Evolutionary conservation across 1,139 yeast species (phyloP).

Genomic region (Scheffersomyces cryptocercus): DNA sequence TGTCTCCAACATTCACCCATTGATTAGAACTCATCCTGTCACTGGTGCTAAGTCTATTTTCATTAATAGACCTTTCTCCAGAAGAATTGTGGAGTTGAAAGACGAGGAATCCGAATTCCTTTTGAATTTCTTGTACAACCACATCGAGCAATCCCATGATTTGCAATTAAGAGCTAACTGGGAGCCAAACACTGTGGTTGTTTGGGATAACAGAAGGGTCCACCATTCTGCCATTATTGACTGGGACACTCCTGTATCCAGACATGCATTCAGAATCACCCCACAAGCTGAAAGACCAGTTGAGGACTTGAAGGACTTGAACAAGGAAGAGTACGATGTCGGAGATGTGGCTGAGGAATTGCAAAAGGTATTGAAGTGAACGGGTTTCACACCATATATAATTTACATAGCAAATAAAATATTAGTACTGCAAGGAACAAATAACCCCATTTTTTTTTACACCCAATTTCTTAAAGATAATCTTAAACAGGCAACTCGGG

Average conservation of each 20-base stretch:
- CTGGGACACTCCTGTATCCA: constrained; percentile 20
- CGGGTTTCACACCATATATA: background rate
- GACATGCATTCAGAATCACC: constrained; percentile 27
- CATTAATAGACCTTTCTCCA: constrained; percentile 26
- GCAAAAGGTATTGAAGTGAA: background rate
- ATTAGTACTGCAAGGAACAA: no score
- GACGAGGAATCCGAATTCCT: constrained; percentile 27
- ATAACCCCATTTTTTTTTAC: no score
- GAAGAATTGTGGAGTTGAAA: constrained; percentile 28
- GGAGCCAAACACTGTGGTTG: constrained; percentile 43
- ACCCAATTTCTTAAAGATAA: no score
- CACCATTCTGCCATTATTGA: constrained; percentile 25
- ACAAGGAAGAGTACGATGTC: constrained; percentile 10
- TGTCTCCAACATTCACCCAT: constrained; percentile 29
- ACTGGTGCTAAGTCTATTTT: constrained; percentile 24
- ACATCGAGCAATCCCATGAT: constrained; percentile 41
- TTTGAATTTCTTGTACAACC: constrained; percentile 24
- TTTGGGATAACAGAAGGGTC: constrained; percentile 27
- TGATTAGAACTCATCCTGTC: constrained; percentile 29
- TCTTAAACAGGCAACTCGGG: no score
- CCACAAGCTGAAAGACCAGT: constrained; percentile 28
- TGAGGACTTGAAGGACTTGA: constrained; percentile 20
- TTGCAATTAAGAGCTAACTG: constrained; percentile 59
- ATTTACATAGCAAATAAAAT: background rate
- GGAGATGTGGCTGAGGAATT: constrained; percentile 6